phyloP scores from a whole-genome alignment of 768 basidiomycete genomes.

The Amanita jacksonii region DNA sequence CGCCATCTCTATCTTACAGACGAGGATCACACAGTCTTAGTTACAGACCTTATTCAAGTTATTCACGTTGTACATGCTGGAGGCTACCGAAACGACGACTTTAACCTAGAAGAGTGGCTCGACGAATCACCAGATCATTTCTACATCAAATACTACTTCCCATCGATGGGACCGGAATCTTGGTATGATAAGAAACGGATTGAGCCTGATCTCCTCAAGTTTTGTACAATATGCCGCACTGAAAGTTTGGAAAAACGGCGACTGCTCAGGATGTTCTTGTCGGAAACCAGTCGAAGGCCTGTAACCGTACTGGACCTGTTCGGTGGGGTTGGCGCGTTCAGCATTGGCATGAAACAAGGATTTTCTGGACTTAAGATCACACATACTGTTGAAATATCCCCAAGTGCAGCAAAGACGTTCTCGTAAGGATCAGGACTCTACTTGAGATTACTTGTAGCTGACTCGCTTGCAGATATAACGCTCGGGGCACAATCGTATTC shows the following conservation, averaged over 20 bases:
- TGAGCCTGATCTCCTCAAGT: slow-evolving; percentile 23
- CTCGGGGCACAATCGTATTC: slow-evolving; percentile 40
- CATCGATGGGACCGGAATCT: slow-evolving; percentile 24
- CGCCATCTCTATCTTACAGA: slow-evolving; percentile 55
- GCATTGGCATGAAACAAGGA: slow-evolving; percentile 42
- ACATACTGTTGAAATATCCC: slow-evolving; percentile 65
- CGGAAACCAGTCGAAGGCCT: slow-evolving; percentile 16
- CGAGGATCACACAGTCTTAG: slow-evolving; percentile 23
- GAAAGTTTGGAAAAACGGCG: slow-evolving; percentile 21
- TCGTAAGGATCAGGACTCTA: slow-evolving; percentile 29
- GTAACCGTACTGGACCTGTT: slow-evolving; percentile 35
- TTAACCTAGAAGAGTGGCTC: slow-evolving; percentile 34
- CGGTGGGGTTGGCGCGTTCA: slow-evolving; percentile 54
- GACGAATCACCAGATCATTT: slow-evolving; percentile 47
- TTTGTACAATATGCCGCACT: slow-evolving; percentile 38
- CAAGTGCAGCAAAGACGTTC: slow-evolving; percentile 62
- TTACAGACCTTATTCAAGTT: slow-evolving; percentile 33
- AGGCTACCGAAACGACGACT: slow-evolving; percentile 10
- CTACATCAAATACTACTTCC: slow-evolving; percentile 44
- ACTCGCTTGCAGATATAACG: slow-evolving; percentile 35
- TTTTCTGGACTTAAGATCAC: slow-evolving; percentile 47
- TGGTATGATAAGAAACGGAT: slow-evolving; percentile 30
- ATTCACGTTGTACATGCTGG: slow-evolving; percentile 36
- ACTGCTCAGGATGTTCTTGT: slow-evolving; percentile 25
- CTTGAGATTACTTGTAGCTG: slow-evolving; percentile 3